These are phyloP conservation scores for Puccinellia tenuiflora DNA, from an alignment of 176 grass and related monocot species.

Conservation along the genomic window DNA sequence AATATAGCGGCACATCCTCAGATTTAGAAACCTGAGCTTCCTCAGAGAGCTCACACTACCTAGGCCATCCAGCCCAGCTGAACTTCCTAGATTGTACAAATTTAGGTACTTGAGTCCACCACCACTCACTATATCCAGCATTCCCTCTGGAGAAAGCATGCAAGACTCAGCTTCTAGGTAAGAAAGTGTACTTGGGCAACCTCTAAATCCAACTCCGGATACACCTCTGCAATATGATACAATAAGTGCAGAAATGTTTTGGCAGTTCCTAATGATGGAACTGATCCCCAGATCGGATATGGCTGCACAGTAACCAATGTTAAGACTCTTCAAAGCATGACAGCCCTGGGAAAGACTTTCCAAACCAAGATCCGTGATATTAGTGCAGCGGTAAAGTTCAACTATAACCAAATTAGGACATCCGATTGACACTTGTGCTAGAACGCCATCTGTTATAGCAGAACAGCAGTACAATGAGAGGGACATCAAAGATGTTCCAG, in stretches of 20 bases:
- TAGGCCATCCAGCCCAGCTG: constrained; percentile 44
- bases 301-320: constrained; percentile 42
- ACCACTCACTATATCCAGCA: constrained; percentile 41
- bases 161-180: constrained; percentile 87
- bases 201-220: constrained; percentile 64
- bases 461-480: constrained; percentile 86
- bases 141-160: constrained; percentile 56
- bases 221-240: constrained; percentile 61
- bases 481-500: constrained; percentile 47
- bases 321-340: constrained; percentile 61
- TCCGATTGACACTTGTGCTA: constrained; percentile 41
- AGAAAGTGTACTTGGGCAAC: constrained; percentile 46
- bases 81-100: constrained; percentile 51
- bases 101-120: constrained; percentile 69
- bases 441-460: constrained; percentile 57
- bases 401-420: constrained; percentile 76
- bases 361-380: constrained; percentile 67
- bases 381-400: constrained; percentile 65
- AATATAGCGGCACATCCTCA: constrained; percentile 64
- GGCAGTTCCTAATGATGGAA: constrained; percentile 45
- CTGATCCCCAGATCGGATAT: constrained; percentile 72
- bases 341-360: constrained; percentile 57
- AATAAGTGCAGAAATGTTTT: constrained; percentile 47
- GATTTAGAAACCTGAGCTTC: constrained; percentile 58
- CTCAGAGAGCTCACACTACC: constrained; percentile 35